Evolutionary conservation across 805 yeast species (phyloP).

Genomic region (Metschnikowia drakensbergensis): DNA sequence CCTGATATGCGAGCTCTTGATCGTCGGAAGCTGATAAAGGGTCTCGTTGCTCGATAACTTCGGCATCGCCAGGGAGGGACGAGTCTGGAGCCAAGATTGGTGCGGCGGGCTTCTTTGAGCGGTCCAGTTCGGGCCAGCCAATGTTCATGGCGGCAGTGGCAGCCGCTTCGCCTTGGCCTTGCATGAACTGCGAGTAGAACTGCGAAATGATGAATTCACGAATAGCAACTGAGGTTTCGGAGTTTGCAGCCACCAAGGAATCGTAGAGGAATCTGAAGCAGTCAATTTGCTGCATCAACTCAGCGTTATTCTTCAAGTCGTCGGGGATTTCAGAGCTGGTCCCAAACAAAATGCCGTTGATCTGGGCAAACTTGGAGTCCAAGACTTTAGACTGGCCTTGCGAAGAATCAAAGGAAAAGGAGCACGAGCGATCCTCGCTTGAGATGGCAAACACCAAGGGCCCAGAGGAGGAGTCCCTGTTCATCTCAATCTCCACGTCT

Average conservation of each 20-base stretch:
- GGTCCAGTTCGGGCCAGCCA: neutral
- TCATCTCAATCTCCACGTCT: constrained; percentile 1
- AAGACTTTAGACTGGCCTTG: neutral
- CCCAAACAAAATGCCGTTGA: constrained; percentile 4
- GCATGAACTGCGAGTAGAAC: constrained; percentile 5
- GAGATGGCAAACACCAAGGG: constrained; percentile 4
- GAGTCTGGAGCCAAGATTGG: neutral
- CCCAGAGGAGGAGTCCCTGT: neutral
- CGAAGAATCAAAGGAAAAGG: constrained; percentile 2
- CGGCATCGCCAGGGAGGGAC: neutral
- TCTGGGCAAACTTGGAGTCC: constrained; percentile 4
- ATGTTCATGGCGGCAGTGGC: neutral
- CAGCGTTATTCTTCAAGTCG: neutral
- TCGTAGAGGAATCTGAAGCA: constrained; percentile 4
- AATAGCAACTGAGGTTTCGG: constrained; percentile 2
- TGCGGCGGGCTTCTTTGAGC: too few relatives aligned
- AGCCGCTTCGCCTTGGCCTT: neutral
- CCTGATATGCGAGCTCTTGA: neutral
- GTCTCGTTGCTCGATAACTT: neutral
- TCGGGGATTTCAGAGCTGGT: constrained; percentile 1
- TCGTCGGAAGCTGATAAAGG: neutral
- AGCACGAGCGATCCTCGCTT: constrained; percentile 4
- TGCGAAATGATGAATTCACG: constrained; percentile 4
- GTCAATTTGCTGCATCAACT: constrained; percentile 5
- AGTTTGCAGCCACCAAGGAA: constrained; percentile 1